Base-by-base conservation (phyloP, 805 yeast species). In the Myxozyma melibiosi region DNA sequence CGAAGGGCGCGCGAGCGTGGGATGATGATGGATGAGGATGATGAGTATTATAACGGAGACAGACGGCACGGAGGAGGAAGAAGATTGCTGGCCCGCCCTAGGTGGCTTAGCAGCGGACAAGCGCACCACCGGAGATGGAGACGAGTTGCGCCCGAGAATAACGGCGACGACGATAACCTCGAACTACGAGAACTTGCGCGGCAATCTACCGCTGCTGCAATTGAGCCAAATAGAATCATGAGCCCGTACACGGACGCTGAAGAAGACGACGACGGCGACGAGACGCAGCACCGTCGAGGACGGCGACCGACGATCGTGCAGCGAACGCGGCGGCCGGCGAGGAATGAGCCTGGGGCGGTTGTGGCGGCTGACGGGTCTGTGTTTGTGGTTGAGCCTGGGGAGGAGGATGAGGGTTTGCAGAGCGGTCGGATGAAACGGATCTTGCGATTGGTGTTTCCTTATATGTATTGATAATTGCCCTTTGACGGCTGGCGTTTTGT, bases 351-450 rank as follows among this genome's bases (percentile, higher is more conserved):
- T 7, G 57, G 57, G 4, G 57, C 57, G 13, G 48, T 46, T 4
- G 48, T 53, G 25, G 57, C 57, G n/a, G 4, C 57, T 2, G 57
- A 53, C 33, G 57, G 57, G n/a, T n/a, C 52, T 4, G 57, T 53
- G 8, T 39, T 53, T 45, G 56, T 52, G 25, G 49, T 51, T 33
- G 54, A 51, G 31, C 48, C 41, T 14, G n/a, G n/a, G 39, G n/a
- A 8, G 47, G 42, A 28, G 39, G 27, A 3, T 18, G 33, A 8
- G 18, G 27, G 5, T 13, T 42, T 1, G n/a, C n/a, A n/a, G n/a
- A 14, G 48, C 2, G 20, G 24, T 4, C 37, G 48, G n/a, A n/a
- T n/a, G n/a, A n/a, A n/a, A 8, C 41, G 54, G 22, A n/a, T 28
- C 3, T 22, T 51, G 34, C 54, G 25, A 22, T 11, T 6, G 2